These are phyloP conservation scores for Geranium incanum DNA, from an alignment of 441 rosid species.

Conservation along the genomic window DNA sequence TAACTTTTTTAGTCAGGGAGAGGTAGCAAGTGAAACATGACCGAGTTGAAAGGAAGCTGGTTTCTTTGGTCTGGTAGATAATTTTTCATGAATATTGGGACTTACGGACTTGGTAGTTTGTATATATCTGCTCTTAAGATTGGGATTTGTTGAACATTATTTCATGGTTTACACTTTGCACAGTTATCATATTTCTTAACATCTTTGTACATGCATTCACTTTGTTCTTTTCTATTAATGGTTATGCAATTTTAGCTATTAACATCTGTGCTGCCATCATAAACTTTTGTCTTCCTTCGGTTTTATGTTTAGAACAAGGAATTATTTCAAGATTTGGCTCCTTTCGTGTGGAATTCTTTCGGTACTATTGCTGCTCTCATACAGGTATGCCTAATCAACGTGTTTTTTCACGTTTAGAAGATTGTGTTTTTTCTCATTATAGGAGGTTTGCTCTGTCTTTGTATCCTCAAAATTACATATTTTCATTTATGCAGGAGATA, in stretches of 20 bases:
- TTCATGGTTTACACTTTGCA: constrained; percentile 5
- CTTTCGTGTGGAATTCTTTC: constrained; percentile 35
- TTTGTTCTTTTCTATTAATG: constrained; percentile 18
- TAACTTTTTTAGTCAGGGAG: not conserved
- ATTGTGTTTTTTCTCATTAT: constrained; percentile 7
- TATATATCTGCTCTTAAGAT: not conserved
- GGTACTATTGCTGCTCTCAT: constrained; percentile 36
- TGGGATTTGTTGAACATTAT: not conserved
- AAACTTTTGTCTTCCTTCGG: constrained; percentile 30
- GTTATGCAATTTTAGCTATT: constrained; percentile 20
- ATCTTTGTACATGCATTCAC: constrained; percentile 12
- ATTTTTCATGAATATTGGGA: not conserved
- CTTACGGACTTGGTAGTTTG: not conserved
- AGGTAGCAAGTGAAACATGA: not conserved
- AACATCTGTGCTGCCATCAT: constrained; percentile 22
- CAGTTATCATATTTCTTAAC: constrained; percentile 7
- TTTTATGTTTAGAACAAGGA: constrained; percentile 29
- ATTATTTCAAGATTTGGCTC: constrained; percentile 38
- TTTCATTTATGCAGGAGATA: constrained; percentile 66
- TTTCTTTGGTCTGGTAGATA: not conserved
- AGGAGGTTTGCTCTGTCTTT: not conserved
- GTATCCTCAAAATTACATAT: not conserved
- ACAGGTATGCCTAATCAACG: constrained; percentile 31
- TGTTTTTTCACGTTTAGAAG: constrained; percentile 47
- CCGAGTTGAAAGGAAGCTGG: not conserved